Evolutionary conservation across 208 protist genomes (phyloP).

Genomic region (Naegleria lovaniensis): DNA sequence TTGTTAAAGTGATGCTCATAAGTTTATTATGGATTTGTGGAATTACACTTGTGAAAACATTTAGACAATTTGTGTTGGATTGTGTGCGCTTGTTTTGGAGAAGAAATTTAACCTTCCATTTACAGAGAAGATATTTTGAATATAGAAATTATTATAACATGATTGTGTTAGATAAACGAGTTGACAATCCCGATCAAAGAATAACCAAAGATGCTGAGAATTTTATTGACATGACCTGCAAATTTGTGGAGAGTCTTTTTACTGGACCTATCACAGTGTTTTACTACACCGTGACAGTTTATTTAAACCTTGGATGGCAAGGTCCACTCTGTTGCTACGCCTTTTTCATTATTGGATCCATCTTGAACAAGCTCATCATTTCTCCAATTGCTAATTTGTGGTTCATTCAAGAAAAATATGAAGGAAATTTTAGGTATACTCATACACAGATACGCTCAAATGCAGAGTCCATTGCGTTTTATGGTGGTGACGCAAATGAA

Average conservation of each 20-base stretch:
- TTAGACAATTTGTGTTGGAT: slow-evolving; percentile 1
- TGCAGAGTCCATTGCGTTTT: slow-evolving; percentile 8
- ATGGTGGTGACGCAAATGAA: slow-evolving; percentile 1
- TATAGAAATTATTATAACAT: background rate
- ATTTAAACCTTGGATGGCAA: background rate
- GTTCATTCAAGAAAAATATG: slow-evolving; percentile 18
- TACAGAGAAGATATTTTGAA: background rate
- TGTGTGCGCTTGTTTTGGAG: background rate
- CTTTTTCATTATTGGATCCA: background rate
- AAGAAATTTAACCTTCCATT: background rate
- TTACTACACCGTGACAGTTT: background rate
- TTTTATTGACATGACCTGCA: background rate
- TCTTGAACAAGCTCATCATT: background rate
- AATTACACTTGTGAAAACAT: background rate
- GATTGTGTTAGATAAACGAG: background rate
- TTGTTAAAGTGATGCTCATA: background rate
- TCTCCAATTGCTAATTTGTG: slow-evolving; percentile 6
- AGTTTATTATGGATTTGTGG: background rate
- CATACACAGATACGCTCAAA: background rate
- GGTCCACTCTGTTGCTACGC: background rate
- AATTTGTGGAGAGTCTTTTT: background rate
- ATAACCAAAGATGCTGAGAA: slow-evolving; percentile 12
- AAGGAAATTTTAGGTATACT: slow-evolving; percentile 15
- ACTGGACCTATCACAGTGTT: background rate
- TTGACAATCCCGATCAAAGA: slow-evolving; percentile 25